Base-by-base conservation (phyloP, 2,329 filamentous ascomycete species). In the Teratosphaeria zuluensis region DNA sequence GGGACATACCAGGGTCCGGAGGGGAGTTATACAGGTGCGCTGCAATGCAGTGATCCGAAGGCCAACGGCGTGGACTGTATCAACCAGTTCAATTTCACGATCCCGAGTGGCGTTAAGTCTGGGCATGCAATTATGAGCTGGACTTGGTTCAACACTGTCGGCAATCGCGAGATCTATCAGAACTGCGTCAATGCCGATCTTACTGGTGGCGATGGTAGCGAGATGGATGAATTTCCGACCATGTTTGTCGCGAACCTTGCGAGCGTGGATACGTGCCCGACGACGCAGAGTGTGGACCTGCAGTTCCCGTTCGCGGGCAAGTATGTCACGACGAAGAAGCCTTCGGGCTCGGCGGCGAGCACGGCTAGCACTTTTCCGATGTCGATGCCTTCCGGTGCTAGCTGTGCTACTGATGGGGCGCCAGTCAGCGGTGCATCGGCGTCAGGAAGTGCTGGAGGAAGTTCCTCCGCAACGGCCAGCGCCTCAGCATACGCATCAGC, bases 91-190 rank as follows among this genome's bases (percentile, higher is more conserved):
- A 76, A 83, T 32, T 95, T 86, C 75, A 81, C 76, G 0, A 84
- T 96, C 5, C 92, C 92, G 0, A 72, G 80, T 0, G 82, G 85
- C 24, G 80, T 96, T 53, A 83, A 86, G 8, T 77, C 85, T 1
- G 94, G 92, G 3, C 81, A 91, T 48, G 92, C 88, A 30, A 89
- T 86, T 0, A 79, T 97, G 4, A 90, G 90, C 0, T 97, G 92
- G 91, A 90, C 90, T 0, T 97, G 94, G 94, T 84, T 95, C 75
- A 97, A 97, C 75, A 88, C 87, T 60, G 69, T 95, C 9, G 94
- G 94, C 2, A 96, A 96, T 77, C 86, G 92, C 0, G 94, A 97
- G 72, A 90, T 96, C 81, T 96, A 97, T 80, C 95, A 96, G 91
- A 95, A 96, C 81, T 99, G 92, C 66, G 90, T 88, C 0, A 84